Evolutionary conservation across 2,329 filamentous ascomycete genomes (phyloP).

Genomic region (Claviceps purpurea): DNA sequence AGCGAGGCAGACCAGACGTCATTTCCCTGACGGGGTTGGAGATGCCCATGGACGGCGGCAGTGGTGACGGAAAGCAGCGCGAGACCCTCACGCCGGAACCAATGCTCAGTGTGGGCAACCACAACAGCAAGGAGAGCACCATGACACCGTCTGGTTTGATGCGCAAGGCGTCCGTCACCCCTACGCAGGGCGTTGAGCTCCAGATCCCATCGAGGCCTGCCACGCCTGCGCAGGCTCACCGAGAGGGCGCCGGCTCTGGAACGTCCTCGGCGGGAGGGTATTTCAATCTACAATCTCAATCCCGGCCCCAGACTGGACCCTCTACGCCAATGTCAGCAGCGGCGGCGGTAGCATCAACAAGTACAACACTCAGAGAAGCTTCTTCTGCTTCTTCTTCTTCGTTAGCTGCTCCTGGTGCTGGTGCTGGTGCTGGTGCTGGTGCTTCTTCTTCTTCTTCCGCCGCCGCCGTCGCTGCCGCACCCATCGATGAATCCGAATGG

Average conservation of each 20-base stretch:
- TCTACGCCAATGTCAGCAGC: conserved; percentile 17
- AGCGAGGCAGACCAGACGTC: conserved; percentile 31
- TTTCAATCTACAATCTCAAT: conserved; percentile 4
- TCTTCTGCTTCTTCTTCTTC: conserved; percentile 6
- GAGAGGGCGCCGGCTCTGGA: conserved; percentile 23
- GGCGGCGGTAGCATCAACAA: conserved; percentile 7
- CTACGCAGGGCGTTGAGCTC: conserved; percentile 43
- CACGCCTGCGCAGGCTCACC: conserved; percentile 32
- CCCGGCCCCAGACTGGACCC: conserved; percentile 2
- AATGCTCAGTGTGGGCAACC: conserved; percentile 9
- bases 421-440: neutral
- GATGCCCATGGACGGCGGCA: neutral
- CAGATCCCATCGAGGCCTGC: conserved; percentile 51
- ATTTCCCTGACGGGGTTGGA: conserved; percentile 1
- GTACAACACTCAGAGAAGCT: conserved; percentile 1
- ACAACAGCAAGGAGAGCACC: conserved; percentile 9
- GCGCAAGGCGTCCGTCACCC: conserved; percentile 37
- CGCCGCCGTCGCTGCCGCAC: conserved; percentile 9
- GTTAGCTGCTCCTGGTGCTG: conserved; percentile 7
- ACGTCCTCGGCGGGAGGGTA: conserved; percentile 23
- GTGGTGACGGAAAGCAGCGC: conserved; percentile 5
- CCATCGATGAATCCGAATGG: conserved; percentile 65
- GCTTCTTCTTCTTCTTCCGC: conserved; percentile 6
- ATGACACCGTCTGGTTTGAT: conserved; percentile 15
- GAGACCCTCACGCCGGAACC: conserved; percentile 10